phyloP scores from a whole-genome alignment of 1,284 basidiomycete species.

The Phylloporus gajari region DNA sequence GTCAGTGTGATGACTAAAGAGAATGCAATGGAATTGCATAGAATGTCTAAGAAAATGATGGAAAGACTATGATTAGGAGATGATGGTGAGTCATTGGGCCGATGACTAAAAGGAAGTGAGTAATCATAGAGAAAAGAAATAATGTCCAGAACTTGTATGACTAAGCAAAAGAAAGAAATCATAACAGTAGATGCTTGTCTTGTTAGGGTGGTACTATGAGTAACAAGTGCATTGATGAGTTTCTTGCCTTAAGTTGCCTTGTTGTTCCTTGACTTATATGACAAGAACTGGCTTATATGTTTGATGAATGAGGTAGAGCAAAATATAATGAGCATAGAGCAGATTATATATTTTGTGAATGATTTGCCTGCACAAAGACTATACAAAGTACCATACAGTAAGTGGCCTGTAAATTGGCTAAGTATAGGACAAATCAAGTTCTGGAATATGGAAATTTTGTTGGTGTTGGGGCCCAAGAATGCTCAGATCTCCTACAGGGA shows the following conservation, averaged over 20 bases:
- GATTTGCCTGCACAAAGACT: conserved; percentile 83
- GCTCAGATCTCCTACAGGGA: conserved; percentile 51
- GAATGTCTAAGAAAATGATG: no score
- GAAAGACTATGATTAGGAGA: no score
- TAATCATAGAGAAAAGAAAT: no score
- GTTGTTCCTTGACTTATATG: neutral
- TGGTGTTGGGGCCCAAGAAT: neutral
- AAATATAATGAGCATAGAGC: conserved; percentile 91
- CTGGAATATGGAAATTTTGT: conserved; percentile 52
- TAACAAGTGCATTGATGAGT: no score
- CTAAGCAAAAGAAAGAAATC: no score
- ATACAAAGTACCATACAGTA: conserved; percentile 71
- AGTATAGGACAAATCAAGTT: conserved; percentile 81
- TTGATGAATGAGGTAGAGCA: conserved; percentile 93
- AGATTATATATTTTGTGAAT: conserved; percentile 75
- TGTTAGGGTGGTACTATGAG: conserved; percentile 86
- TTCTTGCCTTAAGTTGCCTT: no score
- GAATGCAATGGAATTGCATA: no score
- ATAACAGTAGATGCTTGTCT: conserved; percentile 92
- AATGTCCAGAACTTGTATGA: no score
- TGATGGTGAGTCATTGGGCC: no score
- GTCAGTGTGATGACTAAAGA: no score
- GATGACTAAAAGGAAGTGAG: no score
- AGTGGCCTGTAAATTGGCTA: conserved; percentile 80
- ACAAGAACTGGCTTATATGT: conserved; percentile 89